A percentile compares a stretch with the other conserved stretches of the same genome.
Evolutionary conservation across 148 eudicot species (phyloP).

Genomic region (Nepenthes mirabilis): DNA sequence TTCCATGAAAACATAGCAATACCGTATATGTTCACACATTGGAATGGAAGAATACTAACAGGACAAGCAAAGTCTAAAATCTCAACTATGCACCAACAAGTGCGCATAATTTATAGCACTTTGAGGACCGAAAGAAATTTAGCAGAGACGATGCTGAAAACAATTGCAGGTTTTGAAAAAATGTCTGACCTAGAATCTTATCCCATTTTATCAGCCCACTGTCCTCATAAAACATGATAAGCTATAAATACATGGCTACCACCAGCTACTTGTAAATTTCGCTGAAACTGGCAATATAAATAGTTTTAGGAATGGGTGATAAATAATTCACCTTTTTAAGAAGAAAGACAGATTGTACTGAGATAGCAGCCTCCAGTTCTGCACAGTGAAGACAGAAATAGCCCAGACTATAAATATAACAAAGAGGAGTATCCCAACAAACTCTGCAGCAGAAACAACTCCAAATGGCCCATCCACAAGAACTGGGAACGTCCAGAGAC

Average conservation of each 20-base stretch:
- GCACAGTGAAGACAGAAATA: slow-evolving; percentile 19
- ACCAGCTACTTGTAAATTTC: too few species aligned
- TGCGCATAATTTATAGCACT: not conserved
- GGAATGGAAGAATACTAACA: not conserved
- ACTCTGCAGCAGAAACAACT: slow-evolving; percentile 74
- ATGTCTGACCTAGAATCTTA: too few species aligned
- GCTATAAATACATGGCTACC: too few species aligned
- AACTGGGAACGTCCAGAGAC: slow-evolving; percentile 85
- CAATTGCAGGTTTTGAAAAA: too few species aligned
- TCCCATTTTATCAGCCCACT: too few species aligned
- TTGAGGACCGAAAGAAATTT: not conserved
- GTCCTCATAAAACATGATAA: too few species aligned
- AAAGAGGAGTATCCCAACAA: slow-evolving; percentile 53
- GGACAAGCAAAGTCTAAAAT: not conserved
- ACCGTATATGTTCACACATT: not conserved
- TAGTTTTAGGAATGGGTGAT: not conserved
- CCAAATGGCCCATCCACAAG: slow-evolving; percentile 85
- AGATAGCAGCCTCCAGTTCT: slow-evolving; percentile 18
- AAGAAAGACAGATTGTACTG: slow-evolving; percentile 15
- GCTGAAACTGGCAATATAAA: too few species aligned
- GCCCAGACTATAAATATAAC: slow-evolving; percentile 47
- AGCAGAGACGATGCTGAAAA: not conserved
- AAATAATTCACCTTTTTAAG: slow-evolving; percentile 23
- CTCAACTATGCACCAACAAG: too few species aligned
- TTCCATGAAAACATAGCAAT: not conserved